A percentile compares a stretch with the other conserved stretches of the same genome.
Conservation (phyloP, 257 asterid genomes). For the Solanum megistacrolobum region DNA sequence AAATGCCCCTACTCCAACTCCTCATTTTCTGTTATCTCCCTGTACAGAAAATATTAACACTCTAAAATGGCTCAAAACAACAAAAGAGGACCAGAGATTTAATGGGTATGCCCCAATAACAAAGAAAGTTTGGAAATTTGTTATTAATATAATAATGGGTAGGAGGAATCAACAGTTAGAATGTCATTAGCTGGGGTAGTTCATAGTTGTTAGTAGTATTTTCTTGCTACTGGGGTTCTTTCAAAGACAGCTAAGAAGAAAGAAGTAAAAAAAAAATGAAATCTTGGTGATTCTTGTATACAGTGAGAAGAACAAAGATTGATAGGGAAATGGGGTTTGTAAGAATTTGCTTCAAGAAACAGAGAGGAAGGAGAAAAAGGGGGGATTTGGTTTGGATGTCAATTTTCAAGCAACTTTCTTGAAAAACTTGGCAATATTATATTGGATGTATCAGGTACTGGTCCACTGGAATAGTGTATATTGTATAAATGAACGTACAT, state of each 20-base stretch:
- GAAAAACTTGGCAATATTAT: neutral
- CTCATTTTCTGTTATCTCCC: constrained; percentile 1
- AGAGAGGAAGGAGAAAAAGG: neutral
- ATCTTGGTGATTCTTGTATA: neutral
- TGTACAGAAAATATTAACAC: neutral
- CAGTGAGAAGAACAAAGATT: neutral
- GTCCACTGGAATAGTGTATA: neutral
- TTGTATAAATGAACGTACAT: neutral
- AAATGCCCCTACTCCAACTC: constrained; percentile 13
- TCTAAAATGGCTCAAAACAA: neutral
- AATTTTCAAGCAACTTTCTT: constrained; percentile 9
- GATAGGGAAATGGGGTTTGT: constrained; percentile 7
- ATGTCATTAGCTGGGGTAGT: constrained; percentile 32
- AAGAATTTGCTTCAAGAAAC: constrained; percentile 28
- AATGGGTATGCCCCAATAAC: neutral
- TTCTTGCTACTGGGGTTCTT: constrained; percentile 31
- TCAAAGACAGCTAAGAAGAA: neutral
- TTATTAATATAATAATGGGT: constrained; percentile 8
- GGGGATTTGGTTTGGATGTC: constrained; percentile 4
- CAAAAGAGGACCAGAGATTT: constrained; percentile 2
- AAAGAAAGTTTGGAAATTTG: neutral
- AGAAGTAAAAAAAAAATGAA: constrained; percentile 2
- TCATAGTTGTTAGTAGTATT: constrained; percentile 24
- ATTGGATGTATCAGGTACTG: neutral
- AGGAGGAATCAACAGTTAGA: constrained; percentile 29